Percentiles rank a stretch among this genome's conserved stretches.
Conservation (phyloP, 2,329 filamentous ascomycete species). For the Chalaropsis ovoidea region DNA sequence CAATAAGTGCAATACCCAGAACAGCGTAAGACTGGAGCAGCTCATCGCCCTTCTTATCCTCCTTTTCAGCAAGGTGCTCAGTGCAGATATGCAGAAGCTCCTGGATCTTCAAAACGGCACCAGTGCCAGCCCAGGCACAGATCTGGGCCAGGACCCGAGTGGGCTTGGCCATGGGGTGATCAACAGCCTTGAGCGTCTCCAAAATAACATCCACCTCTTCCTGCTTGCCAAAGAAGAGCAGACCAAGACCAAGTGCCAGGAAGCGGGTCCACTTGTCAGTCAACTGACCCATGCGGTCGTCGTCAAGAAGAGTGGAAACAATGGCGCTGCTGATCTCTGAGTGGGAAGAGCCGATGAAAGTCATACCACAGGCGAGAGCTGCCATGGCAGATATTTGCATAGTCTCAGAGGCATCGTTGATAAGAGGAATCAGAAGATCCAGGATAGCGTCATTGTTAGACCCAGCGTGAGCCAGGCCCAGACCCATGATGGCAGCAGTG, state of each 20-base stretch:
- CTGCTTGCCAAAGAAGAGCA: slow-evolving; percentile 92
- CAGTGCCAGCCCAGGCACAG: slow-evolving; percentile 95
- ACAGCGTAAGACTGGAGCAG: slow-evolving; percentile 93
- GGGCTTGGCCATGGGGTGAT: slow-evolving; percentile 95
- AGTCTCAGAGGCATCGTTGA: slow-evolving; percentile 69
- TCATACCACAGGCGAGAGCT: slow-evolving; percentile 75
- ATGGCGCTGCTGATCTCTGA: slow-evolving; percentile 86
- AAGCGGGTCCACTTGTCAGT: slow-evolving; percentile 99
- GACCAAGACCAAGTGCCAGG: slow-evolving; percentile 82
- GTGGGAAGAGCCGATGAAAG: slow-evolving; percentile 88
- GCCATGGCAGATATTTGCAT: slow-evolving; percentile 98
- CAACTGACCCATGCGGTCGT: slow-evolving; percentile 78
- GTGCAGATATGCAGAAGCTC: slow-evolving; percentile 97
- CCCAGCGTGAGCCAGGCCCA: slow-evolving; percentile 87
- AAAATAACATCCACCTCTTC: slow-evolving; percentile 98
- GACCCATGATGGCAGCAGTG: slow-evolving; percentile 85
- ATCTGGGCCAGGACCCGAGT: slow-evolving; percentile 90
- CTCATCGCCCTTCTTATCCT: slow-evolving; percentile 92
- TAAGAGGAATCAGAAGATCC: slow-evolving; percentile 74
- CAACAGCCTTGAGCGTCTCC: slow-evolving; percentile 91
- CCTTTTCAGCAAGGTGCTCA: slow-evolving; percentile 87
- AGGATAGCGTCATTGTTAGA: slow-evolving; percentile 86
- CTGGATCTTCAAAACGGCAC: slow-evolving; percentile 92
- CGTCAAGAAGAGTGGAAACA: slow-evolving; percentile 83
- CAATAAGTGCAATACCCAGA: slow-evolving; percentile 81